Evolutionary conservation across 176 grass and related monocot genomes (phyloP).

Genomic region (Alopecurus myosuroides): DNA sequence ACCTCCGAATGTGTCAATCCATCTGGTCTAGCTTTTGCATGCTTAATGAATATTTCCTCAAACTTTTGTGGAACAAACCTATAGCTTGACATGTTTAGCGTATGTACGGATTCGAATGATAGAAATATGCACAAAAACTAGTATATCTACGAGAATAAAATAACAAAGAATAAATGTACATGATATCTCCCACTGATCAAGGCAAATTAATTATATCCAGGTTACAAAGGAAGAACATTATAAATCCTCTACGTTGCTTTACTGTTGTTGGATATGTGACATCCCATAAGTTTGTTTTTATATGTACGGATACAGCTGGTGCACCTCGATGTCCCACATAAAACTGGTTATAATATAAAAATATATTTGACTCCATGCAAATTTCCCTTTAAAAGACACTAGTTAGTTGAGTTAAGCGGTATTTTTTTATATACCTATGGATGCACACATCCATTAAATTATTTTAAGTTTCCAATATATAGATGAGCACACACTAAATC

Average conservation of each 20-base stretch:
- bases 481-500: background rate
- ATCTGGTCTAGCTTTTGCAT: conserved; percentile 51
- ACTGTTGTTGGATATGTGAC: background rate
- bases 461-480: background rate
- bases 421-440: background rate
- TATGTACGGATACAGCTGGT: background rate
- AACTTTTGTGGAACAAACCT: conserved; percentile 81
- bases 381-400: background rate
- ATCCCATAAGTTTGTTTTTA: background rate
- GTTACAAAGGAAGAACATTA: background rate
- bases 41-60: conserved; percentile 71
- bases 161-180: background rate
- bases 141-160: background rate
- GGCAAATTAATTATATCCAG: background rate
- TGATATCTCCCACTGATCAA: background rate
- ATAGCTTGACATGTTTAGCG: background rate
- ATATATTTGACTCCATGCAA: background rate
- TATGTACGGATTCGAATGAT: background rate
- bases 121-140: background rate
- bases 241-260: background rate
- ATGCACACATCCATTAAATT: background rate
- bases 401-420: background rate
- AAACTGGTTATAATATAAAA: background rate
- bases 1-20: conserved; percentile 49
- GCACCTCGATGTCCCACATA: background rate